These are phyloP conservation scores for Coemansia sp. DNA, from an alignment of 192 early-diverging fungal species.

Conservation along the genomic window DNA sequence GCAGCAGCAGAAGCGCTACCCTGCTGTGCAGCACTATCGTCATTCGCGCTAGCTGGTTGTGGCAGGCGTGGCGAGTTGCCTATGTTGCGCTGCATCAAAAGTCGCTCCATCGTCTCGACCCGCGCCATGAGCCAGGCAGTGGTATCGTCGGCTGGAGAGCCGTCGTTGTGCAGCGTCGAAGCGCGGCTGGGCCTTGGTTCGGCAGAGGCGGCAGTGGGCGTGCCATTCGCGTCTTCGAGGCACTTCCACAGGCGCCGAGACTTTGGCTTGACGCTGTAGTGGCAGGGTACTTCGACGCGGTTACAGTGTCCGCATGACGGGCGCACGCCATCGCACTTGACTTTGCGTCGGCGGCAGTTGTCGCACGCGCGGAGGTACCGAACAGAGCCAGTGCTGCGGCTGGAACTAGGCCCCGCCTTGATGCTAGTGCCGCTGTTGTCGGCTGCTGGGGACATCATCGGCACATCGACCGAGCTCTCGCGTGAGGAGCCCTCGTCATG, in stretches of 20 bases:
- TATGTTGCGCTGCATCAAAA: constrained; percentile 48
- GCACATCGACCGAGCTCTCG: constrained; percentile 26
- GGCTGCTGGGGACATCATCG: constrained; percentile 1
- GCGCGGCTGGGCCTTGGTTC: neutral
- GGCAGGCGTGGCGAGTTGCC: constrained; percentile 25
- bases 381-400: neutral
- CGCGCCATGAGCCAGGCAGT: constrained; percentile 47
- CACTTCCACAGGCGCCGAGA: constrained; percentile 54
- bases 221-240: constrained; percentile 22
- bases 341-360: constrained; percentile 51
- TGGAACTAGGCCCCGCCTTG: neutral
- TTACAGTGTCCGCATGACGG: constrained; percentile 48
- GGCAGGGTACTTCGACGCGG: constrained; percentile 41
- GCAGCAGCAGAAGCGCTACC: neutral
- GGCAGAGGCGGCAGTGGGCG: neutral
- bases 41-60: neutral
- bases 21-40: neutral
- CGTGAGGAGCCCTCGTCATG: constrained; percentile 17
- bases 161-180: neutral
- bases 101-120: constrained; percentile 52
- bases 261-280: constrained; percentile 55
- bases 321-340: constrained; percentile 50
- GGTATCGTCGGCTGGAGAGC: constrained; percentile 17
- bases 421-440: neutral
- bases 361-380: constrained; percentile 52